Conservation (phyloP, 176 grass and related monocot genomes). For the Rhynchospora pubera region DNA sequence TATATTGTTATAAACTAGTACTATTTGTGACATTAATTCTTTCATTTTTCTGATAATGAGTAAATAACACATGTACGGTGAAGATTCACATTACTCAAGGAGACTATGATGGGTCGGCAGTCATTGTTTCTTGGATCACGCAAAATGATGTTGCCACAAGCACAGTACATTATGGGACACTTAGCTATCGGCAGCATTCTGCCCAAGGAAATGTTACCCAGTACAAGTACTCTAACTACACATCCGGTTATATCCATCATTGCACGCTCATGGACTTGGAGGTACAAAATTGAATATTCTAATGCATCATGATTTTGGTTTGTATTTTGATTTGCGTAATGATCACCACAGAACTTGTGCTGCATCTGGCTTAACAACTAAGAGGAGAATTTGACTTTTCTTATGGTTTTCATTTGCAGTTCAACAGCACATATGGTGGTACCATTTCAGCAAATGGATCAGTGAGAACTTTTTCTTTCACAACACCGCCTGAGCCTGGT, state of each 20-base stretch:
- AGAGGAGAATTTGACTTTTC: too few relatives aligned
- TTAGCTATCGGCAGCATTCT: conserved; percentile 12
- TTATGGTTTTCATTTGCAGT: too few relatives aligned
- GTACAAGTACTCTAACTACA: conserved; percentile 67
- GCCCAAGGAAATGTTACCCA: conserved; percentile 32
- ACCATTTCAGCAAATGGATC: conserved; percentile 40
- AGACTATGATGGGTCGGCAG: conserved; percentile 39
- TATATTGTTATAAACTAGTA: too few relatives aligned
- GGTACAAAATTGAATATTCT: conserved; percentile 7
- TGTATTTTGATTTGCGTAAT: too few relatives aligned
- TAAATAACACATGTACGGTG: too few relatives aligned
- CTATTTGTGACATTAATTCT: too few relatives aligned
- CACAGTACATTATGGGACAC: conserved; percentile 40
- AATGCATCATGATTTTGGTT: background rate
- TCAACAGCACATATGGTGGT: conserved; percentile 40
- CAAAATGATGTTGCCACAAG: conserved; percentile 21
- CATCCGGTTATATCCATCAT: conserved; percentile 80
- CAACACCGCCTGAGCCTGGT: conserved; percentile 45
- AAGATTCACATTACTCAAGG: conserved; percentile 73
- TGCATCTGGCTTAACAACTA: too few relatives aligned
- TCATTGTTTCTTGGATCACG: conserved; percentile 68
- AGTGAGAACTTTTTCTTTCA: conserved; percentile 57
- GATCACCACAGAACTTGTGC: background rate
- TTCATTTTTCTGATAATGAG: too few relatives aligned
- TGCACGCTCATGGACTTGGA: conserved; percentile 33